Base-by-base conservation (phyloP, 805 yeast genomes). In the Cephaloascus fragrans region DNA sequence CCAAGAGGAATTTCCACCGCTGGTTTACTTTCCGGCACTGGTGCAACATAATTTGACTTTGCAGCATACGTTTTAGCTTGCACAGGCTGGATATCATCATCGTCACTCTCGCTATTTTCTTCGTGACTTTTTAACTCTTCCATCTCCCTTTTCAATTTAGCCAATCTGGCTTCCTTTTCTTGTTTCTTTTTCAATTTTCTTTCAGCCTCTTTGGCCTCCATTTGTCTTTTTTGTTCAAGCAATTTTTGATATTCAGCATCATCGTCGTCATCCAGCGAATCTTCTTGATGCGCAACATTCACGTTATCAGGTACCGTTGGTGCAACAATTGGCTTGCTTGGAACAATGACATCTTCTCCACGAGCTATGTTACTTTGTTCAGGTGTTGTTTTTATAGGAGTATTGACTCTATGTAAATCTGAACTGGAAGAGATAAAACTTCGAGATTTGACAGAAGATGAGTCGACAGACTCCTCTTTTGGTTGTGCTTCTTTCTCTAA, bases 121-220 rank as follows among this genome's bases (percentile, higher is more conserved):
- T 60, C 57, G 38, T 52, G 53, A 16, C 15, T 31, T 38, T 55
- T 59, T 42, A 73, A 61, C 6, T 69, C 77, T 32, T 69, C 80
- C 70, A 80, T 72, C 50, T 79, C 82, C 43, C 65, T 69, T 47
- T 71, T 76, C 39, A 80, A 56, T 44, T 69, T 67, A 2, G 80
- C 83, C 39, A 77, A 49, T 45, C 78, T 64, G 10, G 73, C 81
- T 44, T 77, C 84, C 49, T 74, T 78, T 6, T 74, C 80, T 26
- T 68, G 68, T 45, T 72, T 72, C 53, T 71, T 77, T 53, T 70
- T 74, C 43, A 61, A 50, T 42, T 70, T 71, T 37, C 75, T 53
- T 35, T 62, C 64, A 37, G 57, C 55, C 53, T 35, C 41, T 39
- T 45, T 51, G 3, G 57, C 61, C 46, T 73, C 79, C 61, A 67